Base-by-base conservation (phyloP, 768 basidiomycete genomes). In the Austroboletus eburneus region DNA sequence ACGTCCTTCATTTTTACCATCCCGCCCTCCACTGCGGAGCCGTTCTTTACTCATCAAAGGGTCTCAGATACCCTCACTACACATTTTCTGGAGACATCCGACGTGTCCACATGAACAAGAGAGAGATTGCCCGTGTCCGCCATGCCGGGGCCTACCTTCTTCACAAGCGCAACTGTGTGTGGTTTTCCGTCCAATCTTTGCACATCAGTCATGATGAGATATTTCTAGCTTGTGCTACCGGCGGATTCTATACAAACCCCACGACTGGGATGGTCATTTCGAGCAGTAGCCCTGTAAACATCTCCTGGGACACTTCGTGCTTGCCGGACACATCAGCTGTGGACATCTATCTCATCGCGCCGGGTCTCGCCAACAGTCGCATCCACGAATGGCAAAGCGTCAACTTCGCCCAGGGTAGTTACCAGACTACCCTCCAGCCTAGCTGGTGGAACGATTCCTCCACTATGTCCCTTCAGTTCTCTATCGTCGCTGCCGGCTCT, bases 261-360 rank as follows among this genome's bases (percentile, higher is more conserved):
- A 64, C 72, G 3, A 67, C 70, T 17, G 75, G 74, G 9, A 63
- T 71, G 34, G 63, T 66, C 10, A 49, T 87, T 40, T 67, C 79
- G 51, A 69, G 74, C 1, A 64, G 72, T 9, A 48, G 72, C 10
- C 71, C 81, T 2, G 56, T 90, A 52, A 68, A 72, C 41, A 75
- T 90, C 50, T 55, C 73, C 37, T 90, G 88, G 88, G 74, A 87
- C 58, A 64, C 76, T 0, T 67, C 78, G 29, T 87, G 85, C 64
- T 57, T 85, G 45, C 42, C 56, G 10, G 49, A 52, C 25, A 67
- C 77, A 21, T 48, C 57, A 1, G 68, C 71, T 30, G 70, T 84
- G 59, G 85, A 89, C 66, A 83, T 91, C 58, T 81, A 82, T 54
- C 77, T 90, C 43, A 77, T 77, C 54, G 78, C 79, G 1, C 79